Evolutionary conservation across 257 asterid genomes (phyloP).

Genomic region (Oldenlandia corymbosa): DNA sequence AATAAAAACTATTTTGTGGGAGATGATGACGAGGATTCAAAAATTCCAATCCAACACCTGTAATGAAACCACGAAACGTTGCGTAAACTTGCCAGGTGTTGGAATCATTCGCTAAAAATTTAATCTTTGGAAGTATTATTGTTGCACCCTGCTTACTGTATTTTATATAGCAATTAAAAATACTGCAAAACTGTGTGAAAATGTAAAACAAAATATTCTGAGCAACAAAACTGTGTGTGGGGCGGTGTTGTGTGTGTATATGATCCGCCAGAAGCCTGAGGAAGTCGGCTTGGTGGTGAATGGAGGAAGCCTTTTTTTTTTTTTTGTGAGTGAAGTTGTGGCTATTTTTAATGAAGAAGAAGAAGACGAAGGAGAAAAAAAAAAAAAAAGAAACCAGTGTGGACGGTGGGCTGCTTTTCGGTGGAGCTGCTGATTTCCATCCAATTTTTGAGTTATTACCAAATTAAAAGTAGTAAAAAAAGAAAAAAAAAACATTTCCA

Average conservation of each 20-base stretch:
- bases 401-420: too few species aligned
- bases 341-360: background rate
- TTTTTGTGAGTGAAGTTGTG: background rate
- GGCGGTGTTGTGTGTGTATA: background rate
- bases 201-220: too few species aligned
- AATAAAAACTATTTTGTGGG: background rate
- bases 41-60: constrained; percentile 14
- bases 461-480: too few species aligned
- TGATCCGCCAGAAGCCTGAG: background rate
- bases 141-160: background rate
- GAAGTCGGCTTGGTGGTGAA: too few species aligned
- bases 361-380: too few species aligned
- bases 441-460: too few species aligned
- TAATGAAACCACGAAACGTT: background rate
- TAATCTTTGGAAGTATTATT: background rate
- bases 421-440: too few species aligned
- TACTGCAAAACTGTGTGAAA: background rate
- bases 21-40: background rate
- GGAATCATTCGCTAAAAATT: constrained; percentile 1
- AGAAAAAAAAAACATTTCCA: too few species aligned
- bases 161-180: too few species aligned
- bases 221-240: too few species aligned
- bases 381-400: too few species aligned
- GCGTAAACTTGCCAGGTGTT: constrained; percentile 12
- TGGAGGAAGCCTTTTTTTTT: too few species aligned